phyloP scores from a whole-genome alignment of 179 eudicot genomes.

The Silene noctiflora region DNA sequence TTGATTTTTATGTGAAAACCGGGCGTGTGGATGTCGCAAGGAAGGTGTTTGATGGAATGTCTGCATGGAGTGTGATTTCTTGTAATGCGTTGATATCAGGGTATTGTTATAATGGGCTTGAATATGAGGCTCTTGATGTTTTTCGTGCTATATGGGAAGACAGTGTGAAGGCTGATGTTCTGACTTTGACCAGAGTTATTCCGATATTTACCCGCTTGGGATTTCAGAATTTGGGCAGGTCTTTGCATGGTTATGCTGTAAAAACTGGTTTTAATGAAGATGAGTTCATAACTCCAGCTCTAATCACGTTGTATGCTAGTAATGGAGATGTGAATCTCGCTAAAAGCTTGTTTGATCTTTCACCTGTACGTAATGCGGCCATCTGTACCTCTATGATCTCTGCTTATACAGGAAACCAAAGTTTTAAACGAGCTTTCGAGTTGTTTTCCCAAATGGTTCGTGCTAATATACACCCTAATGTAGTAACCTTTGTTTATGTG shows the following conservation, averaged over 20 bases:
- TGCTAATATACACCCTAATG: constrained; percentile 37
- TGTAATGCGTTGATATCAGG: constrained; percentile 73
- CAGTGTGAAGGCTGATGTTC: constrained; percentile 49
- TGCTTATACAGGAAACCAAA: constrained; percentile 45
- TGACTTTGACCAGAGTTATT: constrained; percentile 53
- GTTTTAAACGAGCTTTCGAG: constrained; percentile 34
- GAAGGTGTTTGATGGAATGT: constrained; percentile 44
- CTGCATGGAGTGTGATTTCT: constrained; percentile 55
- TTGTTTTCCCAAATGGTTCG: constrained; percentile 42
- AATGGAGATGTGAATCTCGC: constrained; percentile 42
- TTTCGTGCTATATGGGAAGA: constrained; percentile 28
- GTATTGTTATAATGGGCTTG: constrained; percentile 47
- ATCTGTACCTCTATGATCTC: constrained; percentile 58
- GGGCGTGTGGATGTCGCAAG: constrained; percentile 48
- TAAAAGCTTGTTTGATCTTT: constrained; percentile 41
- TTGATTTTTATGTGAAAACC: constrained; percentile 53
- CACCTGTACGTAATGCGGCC: constrained; percentile 32
- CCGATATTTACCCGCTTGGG: constrained; percentile 54
- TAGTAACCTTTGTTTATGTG: constrained; percentile 51
- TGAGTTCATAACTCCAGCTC: constrained; percentile 45
- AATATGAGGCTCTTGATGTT: constrained; percentile 40
- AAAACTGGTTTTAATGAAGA: constrained; percentile 45
- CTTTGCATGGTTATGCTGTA: constrained; percentile 53
- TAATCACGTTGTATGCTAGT: constrained; percentile 52
- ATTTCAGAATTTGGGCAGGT: constrained; percentile 32